phyloP scores from a whole-genome alignment of 768 basidiomycete genomes.

The Suillus sp. region DNA sequence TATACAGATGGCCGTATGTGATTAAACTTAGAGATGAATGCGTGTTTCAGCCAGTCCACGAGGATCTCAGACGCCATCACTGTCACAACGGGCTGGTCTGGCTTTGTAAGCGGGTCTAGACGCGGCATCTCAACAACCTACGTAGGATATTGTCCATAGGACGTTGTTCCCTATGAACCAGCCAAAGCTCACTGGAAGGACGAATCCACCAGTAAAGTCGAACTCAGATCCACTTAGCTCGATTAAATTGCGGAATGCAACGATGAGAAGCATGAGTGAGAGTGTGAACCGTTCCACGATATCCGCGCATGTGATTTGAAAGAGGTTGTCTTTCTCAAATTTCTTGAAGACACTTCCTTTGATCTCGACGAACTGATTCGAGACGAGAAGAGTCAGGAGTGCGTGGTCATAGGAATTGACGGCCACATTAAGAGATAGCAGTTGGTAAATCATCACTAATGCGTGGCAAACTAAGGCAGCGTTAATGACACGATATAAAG shows the following conservation, averaged over 20 bases:
- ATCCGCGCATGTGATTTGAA: conserved; percentile 98
- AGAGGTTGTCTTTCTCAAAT: conserved; percentile 98
- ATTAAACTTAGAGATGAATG: conserved; percentile 99
- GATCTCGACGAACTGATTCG: conserved; percentile 99
- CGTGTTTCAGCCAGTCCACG: conserved; percentile 99
- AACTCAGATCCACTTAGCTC: conserved; percentile 92
- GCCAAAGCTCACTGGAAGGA: conserved; percentile 81
- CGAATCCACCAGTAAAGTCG: conserved; percentile 68
- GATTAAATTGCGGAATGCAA: conserved; percentile 93
- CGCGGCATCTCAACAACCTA: conserved; percentile 39
- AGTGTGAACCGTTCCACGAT: conserved; percentile 98
- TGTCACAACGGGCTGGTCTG: conserved; percentile 79
- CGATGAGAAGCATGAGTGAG: conserved; percentile 84
- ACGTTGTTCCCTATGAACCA: conserved; percentile 82
- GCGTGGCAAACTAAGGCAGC: conserved; percentile 71
- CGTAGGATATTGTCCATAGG: conserved; percentile 88
- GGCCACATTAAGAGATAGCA: conserved; percentile 93
- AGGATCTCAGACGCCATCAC: conserved; percentile 91
- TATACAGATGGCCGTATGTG: conserved; percentile 96
- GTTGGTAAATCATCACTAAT: conserved; percentile 94
- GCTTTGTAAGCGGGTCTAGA: conserved; percentile 9
- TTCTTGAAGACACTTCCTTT: conserved; percentile 99
- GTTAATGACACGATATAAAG: background rate
- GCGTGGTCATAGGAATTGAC: conserved; percentile 98
- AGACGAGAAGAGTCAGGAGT: conserved; percentile 88